phyloP scores from a whole-genome alignment of 2,329 filamentous ascomycete species.

The Sclerotinia glacialis region DNA sequence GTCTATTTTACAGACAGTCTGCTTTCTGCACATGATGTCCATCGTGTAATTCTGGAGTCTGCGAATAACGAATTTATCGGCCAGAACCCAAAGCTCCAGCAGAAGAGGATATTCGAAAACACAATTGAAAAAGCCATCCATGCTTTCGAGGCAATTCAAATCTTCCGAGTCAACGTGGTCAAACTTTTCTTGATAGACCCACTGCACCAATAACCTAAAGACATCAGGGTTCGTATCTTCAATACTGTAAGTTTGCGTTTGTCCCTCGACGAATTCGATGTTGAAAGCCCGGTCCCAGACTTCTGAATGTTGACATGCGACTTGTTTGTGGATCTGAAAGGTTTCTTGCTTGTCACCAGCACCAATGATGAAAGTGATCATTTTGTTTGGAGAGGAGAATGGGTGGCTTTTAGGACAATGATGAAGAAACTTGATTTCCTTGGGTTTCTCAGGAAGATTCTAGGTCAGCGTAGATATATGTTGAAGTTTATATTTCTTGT shows the following conservation, averaged over 20 bases:
- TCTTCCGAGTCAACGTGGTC: neutral
- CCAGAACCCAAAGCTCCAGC: constrained; percentile 8
- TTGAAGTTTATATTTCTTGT: neutral
- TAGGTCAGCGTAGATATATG: neutral
- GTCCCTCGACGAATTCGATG: neutral
- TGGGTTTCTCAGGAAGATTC: no score
- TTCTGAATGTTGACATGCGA: constrained; percentile 5
- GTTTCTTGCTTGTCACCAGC: neutral
- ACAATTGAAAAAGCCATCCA: neutral
- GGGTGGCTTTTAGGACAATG: neutral
- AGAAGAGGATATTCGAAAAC: no score
- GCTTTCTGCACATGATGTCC: neutral
- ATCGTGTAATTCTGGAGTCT: constrained; percentile 10
- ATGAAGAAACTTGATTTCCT: neutral
- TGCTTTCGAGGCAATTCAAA: fast-evolving
- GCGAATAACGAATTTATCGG: neutral
- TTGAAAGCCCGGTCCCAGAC: constrained; percentile 17
- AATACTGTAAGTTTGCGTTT: constrained; percentile 1
- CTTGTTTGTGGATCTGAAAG: constrained; percentile 5
- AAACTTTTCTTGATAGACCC: neutral
- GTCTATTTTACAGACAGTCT: neutral
- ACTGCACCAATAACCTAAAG: constrained; percentile 7
- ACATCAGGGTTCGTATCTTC: neutral
- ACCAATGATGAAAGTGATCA: constrained; percentile 8
- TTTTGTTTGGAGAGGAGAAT: constrained; percentile 6